Evolutionary conservation across 2,329 filamentous ascomycete species (phyloP), one percentile per base, ranked within the genome.

Genomic region (Fusarium subtropicale): DNA sequence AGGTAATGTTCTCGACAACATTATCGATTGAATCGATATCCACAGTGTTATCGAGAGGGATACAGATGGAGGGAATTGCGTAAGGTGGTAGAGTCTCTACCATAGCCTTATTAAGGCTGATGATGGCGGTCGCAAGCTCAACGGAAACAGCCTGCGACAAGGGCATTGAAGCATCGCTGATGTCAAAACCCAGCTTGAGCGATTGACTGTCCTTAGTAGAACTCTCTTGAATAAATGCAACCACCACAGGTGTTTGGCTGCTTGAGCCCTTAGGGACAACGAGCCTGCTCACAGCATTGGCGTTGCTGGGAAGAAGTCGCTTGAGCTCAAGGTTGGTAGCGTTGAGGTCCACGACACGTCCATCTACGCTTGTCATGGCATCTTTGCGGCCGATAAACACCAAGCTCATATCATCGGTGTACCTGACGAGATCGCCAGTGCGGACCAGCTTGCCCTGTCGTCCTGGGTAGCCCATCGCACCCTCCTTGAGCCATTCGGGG

Each of bases 391-490:
- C 65, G 9, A 76, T 28, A 16, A 74, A 75, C 3, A 75, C 52
- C 52, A 76, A 30, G 18, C 20, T 55, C 48, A 76, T 46, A n/a
- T 69, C 71, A 31, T 76, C 74, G 0, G 53, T 31, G 13, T 76
- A 76, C 22, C 70, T 76, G 31, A 76, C 74, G 0, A 76, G 62
- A 12, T 76, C 70, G 0, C 74, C 74, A 1, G 74, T 76, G 26
- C 66, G 71, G 48, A 64, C 63, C 3, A 76, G 68, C 57, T 71
- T 72, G 42, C 65, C 39, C 7, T 70, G 70, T 34, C 73, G 70
- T 4, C 74, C 74, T 12, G 68, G 58, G 12, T 63, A 56, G 0
- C 68, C 60, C 0, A 54, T 41, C 0, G 56, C 47, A 1, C 74
- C 74, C 11, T 55, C 46, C 6, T 61, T 64, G n/a, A 75, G 65